Evolutionary conservation across 1,284 basidiomycete genomes (phyloP), one percentile per base, ranked within the genome.

Genomic region (Sporisorium exsertum): DNA sequence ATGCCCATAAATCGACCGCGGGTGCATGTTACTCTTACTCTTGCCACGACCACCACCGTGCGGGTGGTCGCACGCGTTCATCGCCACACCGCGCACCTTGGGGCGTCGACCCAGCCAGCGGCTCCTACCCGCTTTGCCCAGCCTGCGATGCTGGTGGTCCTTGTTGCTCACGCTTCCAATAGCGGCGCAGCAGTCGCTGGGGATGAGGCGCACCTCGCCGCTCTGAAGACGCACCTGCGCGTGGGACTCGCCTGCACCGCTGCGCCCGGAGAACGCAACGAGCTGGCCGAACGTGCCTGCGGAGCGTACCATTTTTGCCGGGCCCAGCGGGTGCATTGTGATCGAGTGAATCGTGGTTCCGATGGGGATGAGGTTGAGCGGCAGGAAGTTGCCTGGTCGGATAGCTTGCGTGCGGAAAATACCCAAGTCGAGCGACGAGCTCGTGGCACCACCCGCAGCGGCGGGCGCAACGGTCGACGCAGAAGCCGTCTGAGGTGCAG

Each of bases 1-100:
- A 91, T 94, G 93, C 69, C 95, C 95, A 90, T 92, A 95, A 62
- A 93, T 91, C 26, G 94, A 82, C 26, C 80, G 64, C 4, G 84
- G 84, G 43, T 81, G 80, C 78, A 81, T 84, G 90, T 96, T 93
- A 75, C 93, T 94, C 89, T 98, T 98, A 67, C 92, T 94, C 87
- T 97, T 97, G 84, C 96, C 96, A 87, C 96, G 92, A 86, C 96
- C 95, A 89, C 96, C 96, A 87, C 96, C 96, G 86, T 95, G 95
- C 73, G 96, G 95, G 87, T 99, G 96, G 87, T 98, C 96, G 69
- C 89, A 89, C 89, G 94, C 92, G 87, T 99, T 99, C 96, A 97
- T 98, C 27, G 96, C 96, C 72, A 97, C 91, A 92, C 96, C 96
- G 86, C 96, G 91, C 35, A 97, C 94, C 73, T 90, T 90, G 3